A percentile compares a stretch with the other conserved stretches of the same genome.
Evolutionary conservation across 306 rosid genomes (phyloP).

Genomic region (Carpinus viminea): DNA sequence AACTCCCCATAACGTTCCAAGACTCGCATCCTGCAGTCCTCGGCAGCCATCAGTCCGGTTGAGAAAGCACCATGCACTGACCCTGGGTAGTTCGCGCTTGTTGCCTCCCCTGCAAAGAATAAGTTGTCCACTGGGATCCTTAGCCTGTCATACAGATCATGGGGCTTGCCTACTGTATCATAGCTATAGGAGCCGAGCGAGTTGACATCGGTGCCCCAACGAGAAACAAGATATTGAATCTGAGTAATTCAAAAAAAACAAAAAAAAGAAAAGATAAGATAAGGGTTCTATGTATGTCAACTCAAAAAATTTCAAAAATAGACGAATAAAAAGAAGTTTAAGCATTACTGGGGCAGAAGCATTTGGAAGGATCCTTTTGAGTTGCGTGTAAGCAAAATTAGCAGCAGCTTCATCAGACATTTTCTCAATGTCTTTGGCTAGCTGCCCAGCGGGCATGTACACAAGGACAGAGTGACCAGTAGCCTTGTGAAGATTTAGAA

Average conservation of each 20-base stretch:
- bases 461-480: constrained; percentile 89
- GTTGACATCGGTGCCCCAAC: constrained; percentile 83
- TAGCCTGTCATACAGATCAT: constrained; percentile 85
- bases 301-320: neutral
- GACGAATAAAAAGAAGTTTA: neutral
- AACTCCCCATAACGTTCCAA: constrained; percentile 91
- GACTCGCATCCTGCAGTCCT: constrained; percentile 96
- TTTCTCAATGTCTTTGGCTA: constrained; percentile 94
- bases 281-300: neutral
- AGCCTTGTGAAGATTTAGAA: constrained; percentile 98
- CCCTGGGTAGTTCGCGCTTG: constrained; percentile 74
- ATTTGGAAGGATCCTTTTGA: constrained; percentile 88
- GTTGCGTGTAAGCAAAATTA: constrained; percentile 73
- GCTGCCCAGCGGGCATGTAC: constrained; percentile 99
- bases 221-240: constrained; percentile 90
- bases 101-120: constrained; percentile 99
- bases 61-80: constrained; percentile 93
- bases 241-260: constrained; percentile 39
- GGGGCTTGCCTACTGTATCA: constrained; percentile 85
- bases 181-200: constrained; percentile 92
- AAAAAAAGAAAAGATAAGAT: neutral
- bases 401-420: constrained; percentile 99
- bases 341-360: constrained; percentile 81
- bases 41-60: constrained; percentile 95
- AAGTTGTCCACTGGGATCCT: constrained; percentile 93